phyloP scores from a whole-genome alignment of 352 stramenopile genomes.

The Phytophthora colocasiae region DNA sequence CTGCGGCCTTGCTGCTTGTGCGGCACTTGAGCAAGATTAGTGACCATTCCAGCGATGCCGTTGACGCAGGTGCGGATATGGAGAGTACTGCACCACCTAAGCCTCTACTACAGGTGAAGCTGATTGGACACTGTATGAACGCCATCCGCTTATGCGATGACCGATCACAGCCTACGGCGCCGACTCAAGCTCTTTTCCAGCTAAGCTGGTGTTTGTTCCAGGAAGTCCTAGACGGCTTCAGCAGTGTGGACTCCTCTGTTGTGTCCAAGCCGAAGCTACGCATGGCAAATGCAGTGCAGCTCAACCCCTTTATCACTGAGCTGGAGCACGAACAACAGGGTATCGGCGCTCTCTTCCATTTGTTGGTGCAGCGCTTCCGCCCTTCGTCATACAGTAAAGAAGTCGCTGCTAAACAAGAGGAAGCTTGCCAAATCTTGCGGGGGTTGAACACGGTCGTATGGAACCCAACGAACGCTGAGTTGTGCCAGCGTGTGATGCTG shows the following conservation, averaged over 20 bases:
- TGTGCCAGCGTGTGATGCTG: conserved; percentile 63
- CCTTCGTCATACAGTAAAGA: conserved; percentile 29
- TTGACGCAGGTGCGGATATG: conserved; percentile 26
- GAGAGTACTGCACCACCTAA: conserved; percentile 20
- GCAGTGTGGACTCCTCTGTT: conserved; percentile 3
- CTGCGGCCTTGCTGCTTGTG: conserved; percentile 53
- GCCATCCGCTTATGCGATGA: conserved; percentile 53
- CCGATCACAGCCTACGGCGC: conserved; percentile 9
- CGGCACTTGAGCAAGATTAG: conserved; percentile 53
- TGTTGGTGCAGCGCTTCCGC: conserved; percentile 61
- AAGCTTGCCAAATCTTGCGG: conserved; percentile 54
- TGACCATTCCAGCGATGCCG: neutral
- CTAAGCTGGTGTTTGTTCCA: conserved; percentile 74
- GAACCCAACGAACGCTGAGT: conserved; percentile 54
- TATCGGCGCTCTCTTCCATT: conserved; percentile 56
- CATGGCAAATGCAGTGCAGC: conserved; percentile 43
- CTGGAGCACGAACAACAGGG: conserved; percentile 64
- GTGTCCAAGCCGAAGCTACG: conserved; percentile 39
- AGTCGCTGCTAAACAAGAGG: conserved; percentile 35
- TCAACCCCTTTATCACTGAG: conserved; percentile 52
- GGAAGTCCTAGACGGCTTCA: conserved; percentile 61
- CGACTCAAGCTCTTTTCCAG: conserved; percentile 50
- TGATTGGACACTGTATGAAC: conserved; percentile 63
- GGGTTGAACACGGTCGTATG: conserved; percentile 61
- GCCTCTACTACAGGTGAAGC: conserved; percentile 53